Evolutionary conservation across 2,329 filamentous ascomycete genomes (phyloP).

Genomic region (Epichloe festucae): DNA sequence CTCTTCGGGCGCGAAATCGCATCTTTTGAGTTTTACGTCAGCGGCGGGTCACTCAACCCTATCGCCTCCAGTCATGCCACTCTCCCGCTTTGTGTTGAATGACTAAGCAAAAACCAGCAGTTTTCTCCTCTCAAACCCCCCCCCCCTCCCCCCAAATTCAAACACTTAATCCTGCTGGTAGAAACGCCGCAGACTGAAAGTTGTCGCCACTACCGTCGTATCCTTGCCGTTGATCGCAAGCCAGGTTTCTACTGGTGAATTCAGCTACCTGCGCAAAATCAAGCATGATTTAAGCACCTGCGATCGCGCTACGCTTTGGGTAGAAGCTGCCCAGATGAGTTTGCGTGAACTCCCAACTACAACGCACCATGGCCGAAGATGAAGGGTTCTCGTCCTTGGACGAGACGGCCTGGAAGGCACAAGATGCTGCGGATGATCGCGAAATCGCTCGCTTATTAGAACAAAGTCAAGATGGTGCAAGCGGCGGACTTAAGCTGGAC

Average conservation of each 20-base stretch:
- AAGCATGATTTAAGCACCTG: constrained; percentile 16
- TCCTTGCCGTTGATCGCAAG: background rate
- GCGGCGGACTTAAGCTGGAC: constrained; percentile 29
- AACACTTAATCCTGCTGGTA: background rate
- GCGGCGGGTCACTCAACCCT: no score
- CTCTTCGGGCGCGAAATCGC: no score
- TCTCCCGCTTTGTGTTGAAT: background rate
- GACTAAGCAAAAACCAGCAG: background rate
- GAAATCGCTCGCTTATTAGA: constrained; percentile 32
- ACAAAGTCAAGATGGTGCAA: constrained; percentile 26
- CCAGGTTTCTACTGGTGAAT: background rate
- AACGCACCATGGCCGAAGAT: constrained; percentile 19
- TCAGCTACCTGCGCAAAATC: background rate
- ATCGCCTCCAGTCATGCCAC: background rate
- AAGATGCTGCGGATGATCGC: constrained; percentile 36
- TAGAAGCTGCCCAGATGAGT: constrained; percentile 12
- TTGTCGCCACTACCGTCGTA: background rate
- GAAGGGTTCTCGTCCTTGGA: constrained; percentile 22
- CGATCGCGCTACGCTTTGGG: constrained; percentile 10
- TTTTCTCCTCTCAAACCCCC: background rate
- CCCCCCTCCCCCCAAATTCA: background rate
- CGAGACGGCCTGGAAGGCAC: constrained; percentile 25
- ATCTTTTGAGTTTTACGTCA: no score
- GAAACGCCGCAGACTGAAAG: background rate
- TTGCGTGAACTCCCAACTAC: constrained; percentile 7